Base-by-base conservation (phyloP, 1,284 basidiomycete genomes). In the Pyrrhoderma lamaoense region DNA sequence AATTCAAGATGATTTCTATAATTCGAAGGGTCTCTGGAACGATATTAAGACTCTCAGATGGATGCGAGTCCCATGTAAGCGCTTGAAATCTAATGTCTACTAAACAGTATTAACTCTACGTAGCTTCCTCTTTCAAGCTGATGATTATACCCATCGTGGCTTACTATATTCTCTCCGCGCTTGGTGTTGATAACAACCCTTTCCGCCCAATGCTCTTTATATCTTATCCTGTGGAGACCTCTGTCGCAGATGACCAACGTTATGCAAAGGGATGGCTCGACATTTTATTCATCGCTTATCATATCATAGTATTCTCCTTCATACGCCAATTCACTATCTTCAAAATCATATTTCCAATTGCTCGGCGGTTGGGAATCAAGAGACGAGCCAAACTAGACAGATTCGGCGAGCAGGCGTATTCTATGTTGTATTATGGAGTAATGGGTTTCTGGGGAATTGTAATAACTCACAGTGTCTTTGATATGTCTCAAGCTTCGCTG, bases 281-380 rank as follows among this genome's bases (percentile, higher is more conserved):
- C 65, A 60, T 96, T 5, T 65, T 77, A 16, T 99, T 99, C 69
- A 65, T 98, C 43, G 75, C 76, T 2, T 97, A 93, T 68, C 79
- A 96, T 66, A 76, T 98, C 65, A 73, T 99, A 40, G 85, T 97
- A 59, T 99, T 89, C 71, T 95, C 92, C 1, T 91, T 93, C 65
- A 64, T 96, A 27, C 84, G 96, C 34, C 93, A 98, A 68, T 66
- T 76, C 31, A 67, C 93, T 60, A 82, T 85, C 8, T 59, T 89
- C 60, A 80, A 82, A 58, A 44, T 93, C 14, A 82, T 85, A 52
- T 71, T 74, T 38, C 89, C 89, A 0, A 62, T 94, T 45, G 93
- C 87, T 0, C 74, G 70, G 42, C 72, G 72, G 56, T 80, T 85
- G 50, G 86, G 91, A 0, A 78, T 96, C 51, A 76, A 70, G 60